Percentiles rank a stretch among this genome's conserved stretches.
Conservation (phyloP, 306 rosid genomes). For the Fragaria vesca region DNA sequence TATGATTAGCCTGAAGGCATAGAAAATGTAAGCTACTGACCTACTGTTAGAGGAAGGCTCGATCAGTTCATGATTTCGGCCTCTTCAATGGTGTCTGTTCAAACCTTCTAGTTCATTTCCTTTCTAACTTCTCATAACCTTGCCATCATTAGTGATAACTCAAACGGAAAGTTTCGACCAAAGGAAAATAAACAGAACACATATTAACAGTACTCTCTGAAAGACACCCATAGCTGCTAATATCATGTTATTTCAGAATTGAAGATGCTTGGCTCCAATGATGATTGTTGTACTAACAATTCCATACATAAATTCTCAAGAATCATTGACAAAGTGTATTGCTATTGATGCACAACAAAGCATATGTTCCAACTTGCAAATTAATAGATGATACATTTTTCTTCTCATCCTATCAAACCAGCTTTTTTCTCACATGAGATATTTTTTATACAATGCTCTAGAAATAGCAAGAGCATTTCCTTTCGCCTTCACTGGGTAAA, state of each 20-base stretch:
- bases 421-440: slow-evolving; percentile 32
- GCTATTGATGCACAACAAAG: background rate
- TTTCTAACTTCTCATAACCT: background rate
- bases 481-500: slow-evolving; percentile 60
- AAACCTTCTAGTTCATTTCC: background rate
- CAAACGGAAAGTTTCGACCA: background rate
- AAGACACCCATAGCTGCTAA: background rate
- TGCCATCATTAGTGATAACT: background rate
- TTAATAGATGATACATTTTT: background rate
- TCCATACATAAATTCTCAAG: background rate
- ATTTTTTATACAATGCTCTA: slow-evolving; percentile 53
- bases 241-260: background rate
- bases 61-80: background rate
- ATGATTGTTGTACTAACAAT: background rate
- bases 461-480: slow-evolving; percentile 78
- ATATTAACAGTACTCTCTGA: background rate
- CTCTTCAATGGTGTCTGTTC: background rate
- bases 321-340: background rate
- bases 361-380: background rate
- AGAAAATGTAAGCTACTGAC: background rate
- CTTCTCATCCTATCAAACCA: slow-evolving; percentile 2
- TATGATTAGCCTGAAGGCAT: background rate
- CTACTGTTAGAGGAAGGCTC: background rate
- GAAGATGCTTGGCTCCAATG: background rate
- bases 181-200: background rate